Conservation (phyloP, 148 eudicot genomes). For the Oxyria digyna region DNA sequence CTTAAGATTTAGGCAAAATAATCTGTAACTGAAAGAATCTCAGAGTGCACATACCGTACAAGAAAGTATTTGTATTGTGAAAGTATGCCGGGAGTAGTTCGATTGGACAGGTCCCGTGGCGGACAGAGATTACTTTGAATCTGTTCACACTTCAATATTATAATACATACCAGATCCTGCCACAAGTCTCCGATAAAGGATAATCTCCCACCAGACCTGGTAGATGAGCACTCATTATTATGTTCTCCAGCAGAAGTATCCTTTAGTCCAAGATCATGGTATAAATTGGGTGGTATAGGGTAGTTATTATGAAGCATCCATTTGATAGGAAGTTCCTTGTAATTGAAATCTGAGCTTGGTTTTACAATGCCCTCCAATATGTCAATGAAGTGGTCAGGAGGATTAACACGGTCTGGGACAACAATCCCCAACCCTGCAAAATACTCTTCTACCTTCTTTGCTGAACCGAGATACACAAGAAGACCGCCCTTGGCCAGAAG, state of each 20-base stretch:
- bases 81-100: constrained; percentile 46
- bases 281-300: constrained; percentile 64
- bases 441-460: constrained; percentile 76
- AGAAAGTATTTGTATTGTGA: constrained; percentile 63
- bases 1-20: not conserved
- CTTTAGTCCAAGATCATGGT: constrained; percentile 29
- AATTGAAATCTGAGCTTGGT: constrained; percentile 40
- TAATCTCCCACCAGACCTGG: constrained; percentile 16
- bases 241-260: constrained; percentile 22
- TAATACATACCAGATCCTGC: constrained; percentile 49
- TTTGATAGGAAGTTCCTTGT: constrained; percentile 62
- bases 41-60: constrained; percentile 40
- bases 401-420: constrained; percentile 87
- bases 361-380: constrained; percentile 77
- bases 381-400: constrained; percentile 87
- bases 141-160: constrained; percentile 41
- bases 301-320: constrained; percentile 92
- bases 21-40: too few species aligned
- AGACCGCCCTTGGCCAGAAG: constrained; percentile 95
- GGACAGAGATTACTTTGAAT: constrained; percentile 30
- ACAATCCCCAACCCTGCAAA: constrained; percentile 65
- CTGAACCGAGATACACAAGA: constrained; percentile 72
- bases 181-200: constrained; percentile 72
- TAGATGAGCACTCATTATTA: constrained; percentile 18
- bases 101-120: constrained; percentile 52